Conservation (phyloP, 2,329 filamentous ascomycete species). For the Aspergillus neoniger region DNA sequence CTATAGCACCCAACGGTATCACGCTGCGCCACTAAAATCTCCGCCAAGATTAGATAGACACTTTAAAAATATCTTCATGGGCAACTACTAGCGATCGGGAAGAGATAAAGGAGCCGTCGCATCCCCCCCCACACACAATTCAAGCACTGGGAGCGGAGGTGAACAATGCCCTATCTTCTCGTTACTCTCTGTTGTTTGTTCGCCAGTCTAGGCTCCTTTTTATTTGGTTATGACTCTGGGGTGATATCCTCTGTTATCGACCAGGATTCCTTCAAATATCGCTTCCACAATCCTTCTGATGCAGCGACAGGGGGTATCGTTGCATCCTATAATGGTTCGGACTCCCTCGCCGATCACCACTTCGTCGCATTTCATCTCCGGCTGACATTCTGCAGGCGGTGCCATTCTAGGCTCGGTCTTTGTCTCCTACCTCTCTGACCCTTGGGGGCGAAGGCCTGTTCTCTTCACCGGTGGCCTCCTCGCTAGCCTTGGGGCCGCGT, state of each 20-base stretch:
- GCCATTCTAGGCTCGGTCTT: slow-evolving; percentile 41
- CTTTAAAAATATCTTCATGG: neutral
- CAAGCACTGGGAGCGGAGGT: neutral
- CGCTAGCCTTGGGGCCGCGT: slow-evolving; percentile 36
- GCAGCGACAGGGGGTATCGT: slow-evolving; percentile 42
- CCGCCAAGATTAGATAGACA: neutral
- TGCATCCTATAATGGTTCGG: slow-evolving; percentile 41
- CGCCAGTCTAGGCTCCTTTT: slow-evolving; percentile 50
- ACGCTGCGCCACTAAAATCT: neutral
- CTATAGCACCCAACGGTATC: neutral
- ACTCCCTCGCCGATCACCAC: neutral
- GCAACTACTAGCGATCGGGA: neutral
- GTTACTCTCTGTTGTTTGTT: slow-evolving; percentile 44
- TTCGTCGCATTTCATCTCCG: neutral
- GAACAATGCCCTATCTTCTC: slow-evolving; percentile 30
- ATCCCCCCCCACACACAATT: neutral
- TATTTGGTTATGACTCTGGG: slow-evolving; percentile 52
- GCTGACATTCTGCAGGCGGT: slow-evolving; percentile 31
- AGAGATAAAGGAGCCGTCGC: neutral
- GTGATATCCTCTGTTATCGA: slow-evolving; percentile 42
- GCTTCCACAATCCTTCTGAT: slow-evolving; percentile 35
- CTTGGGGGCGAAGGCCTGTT: slow-evolving; percentile 33
- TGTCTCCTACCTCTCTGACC: slow-evolving; percentile 37
- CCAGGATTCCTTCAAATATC: slow-evolving; percentile 34
- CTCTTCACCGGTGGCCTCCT: slow-evolving; percentile 39